Evolutionary conservation across 768 basidiomycete genomes (phyloP), one percentile per base, ranked within the genome.

Genomic region (Pleurotus tuoliensis): DNA sequence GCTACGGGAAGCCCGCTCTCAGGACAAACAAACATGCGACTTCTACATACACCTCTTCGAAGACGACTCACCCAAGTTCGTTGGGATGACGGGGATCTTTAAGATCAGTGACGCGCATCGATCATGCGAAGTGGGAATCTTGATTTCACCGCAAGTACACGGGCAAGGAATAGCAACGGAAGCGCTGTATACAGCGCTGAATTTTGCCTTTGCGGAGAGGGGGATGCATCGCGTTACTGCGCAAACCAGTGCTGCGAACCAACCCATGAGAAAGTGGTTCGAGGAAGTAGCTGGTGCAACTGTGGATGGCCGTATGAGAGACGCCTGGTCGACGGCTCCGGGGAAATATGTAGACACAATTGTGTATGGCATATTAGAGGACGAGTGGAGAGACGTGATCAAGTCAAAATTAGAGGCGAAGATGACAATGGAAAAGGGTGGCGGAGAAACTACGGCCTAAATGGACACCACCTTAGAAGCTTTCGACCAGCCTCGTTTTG

Each of bases 241-340:
- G 55, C 71, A 76, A 50, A 79, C 78, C 1, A 66, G 64, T 7
- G 63, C 64, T 34, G 70, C 77, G 47, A 79, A 82, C 57, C 50
- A 66, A 22, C 68, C 69, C 0, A 81, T 82, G 79, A 68, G 73
- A 16, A 64, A 64, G 12, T 82, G 78, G 79, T 59, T 81, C 47
- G 76, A 78, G 57, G 71, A 69, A 13, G 68, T 73, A 16, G 71
- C 71, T 11, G 73, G 71, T 5, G 70, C 73, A 18, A 69, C 67
- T 37, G 57, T 75, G 61, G 78, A 80, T 57, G 73, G 67, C 5
- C 59, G 61, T 43, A 66, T 67, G 56, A 71, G 72, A 56, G 74
- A 76, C 15, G 66, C 61, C n/a, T 80, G 80, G 79, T 68, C 65
- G 47, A 69, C 71, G 48, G 52, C 57, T 1, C 60, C 69, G 47